phyloP scores from a whole-genome alignment of 2,329 filamentous ascomycete species.

The Lasiodiplodia gonubiensis region DNA sequence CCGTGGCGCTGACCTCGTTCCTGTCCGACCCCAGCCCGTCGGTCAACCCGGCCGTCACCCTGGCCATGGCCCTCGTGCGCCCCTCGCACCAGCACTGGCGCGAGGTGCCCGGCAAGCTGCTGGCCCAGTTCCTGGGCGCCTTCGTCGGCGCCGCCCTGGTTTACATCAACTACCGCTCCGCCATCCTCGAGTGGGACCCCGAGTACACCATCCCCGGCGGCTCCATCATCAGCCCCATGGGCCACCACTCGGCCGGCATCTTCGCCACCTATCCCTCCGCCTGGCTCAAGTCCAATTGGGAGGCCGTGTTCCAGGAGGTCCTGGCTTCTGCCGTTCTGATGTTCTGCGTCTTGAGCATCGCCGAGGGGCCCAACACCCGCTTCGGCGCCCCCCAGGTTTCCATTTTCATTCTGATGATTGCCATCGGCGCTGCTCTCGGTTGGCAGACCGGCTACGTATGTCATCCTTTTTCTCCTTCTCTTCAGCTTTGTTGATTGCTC shows the following conservation, averaged over 20 bases:
- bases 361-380: conserved; percentile 57
- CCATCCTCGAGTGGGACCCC: conserved; percentile 59
- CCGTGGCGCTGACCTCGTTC: conserved; percentile 60
- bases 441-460: conserved; percentile 65
- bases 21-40: conserved; percentile 67
- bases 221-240: conserved; percentile 63
- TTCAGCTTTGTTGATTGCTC: background rate
- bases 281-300: conserved; percentile 67
- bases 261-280: conserved; percentile 74
- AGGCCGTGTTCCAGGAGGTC: conserved; percentile 75
- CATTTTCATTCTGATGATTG: conserved; percentile 75
- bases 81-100: conserved; percentile 66
- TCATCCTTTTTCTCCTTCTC: background rate
- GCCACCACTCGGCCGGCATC: conserved; percentile 69
- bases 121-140: conserved; percentile 70
- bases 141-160: conserved; percentile 61
- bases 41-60: conserved; percentile 68
- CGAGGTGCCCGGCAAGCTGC: conserved; percentile 69
- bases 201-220: conserved; percentile 65
- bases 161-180: conserved; percentile 56
- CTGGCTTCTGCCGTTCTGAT: conserved; percentile 71
- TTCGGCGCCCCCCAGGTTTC: conserved; percentile 43
- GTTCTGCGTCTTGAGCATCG: conserved; percentile 74
- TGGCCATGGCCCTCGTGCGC: conserved; percentile 71
- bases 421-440: conserved; percentile 74